Conservation (phyloP, 2,329 filamentous ascomycete species). For the Drechslerella stenobrocha region DNA sequence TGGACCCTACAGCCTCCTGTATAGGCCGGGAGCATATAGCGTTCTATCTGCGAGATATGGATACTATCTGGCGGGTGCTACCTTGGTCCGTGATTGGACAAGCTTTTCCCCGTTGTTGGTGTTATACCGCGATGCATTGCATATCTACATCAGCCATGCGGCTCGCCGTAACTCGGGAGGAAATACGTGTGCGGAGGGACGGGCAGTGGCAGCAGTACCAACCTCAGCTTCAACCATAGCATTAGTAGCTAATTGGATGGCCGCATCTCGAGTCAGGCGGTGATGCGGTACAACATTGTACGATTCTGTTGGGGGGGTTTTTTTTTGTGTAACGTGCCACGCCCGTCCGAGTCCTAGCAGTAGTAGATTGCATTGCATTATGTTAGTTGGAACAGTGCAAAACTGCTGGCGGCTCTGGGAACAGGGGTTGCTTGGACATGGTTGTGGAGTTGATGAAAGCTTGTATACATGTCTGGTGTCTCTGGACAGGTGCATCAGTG, state of each 20-base stretch:
- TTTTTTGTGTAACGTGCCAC: slow-evolving; percentile 1
- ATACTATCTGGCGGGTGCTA: not conserved
- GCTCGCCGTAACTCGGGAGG: not conserved
- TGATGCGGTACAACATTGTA: not conserved
- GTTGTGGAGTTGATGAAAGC: not conserved
- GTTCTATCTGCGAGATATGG: not conserved
- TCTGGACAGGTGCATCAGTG: not conserved
- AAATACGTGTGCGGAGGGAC: not conserved
- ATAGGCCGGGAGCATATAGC: no score
- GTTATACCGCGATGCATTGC: not conserved
- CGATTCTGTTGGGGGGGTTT: slow-evolving; percentile 1
- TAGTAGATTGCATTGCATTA: not conserved
- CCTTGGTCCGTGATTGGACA: not conserved
- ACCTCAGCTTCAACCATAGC: not conserved
- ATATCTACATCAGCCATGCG: not conserved
- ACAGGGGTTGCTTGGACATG: not conserved
- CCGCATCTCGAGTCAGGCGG: not conserved
- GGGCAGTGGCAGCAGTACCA: not conserved
- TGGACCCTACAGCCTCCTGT: no score
- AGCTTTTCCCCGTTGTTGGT: not conserved
- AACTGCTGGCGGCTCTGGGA: not conserved
- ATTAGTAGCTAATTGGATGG: no score
- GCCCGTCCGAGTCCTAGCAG: not conserved
- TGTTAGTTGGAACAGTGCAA: no score
- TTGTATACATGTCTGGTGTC: not conserved